A percentile compares a stretch with the other conserved stretches of the same genome.
These are phyloP conservation scores for Rhizopogon salebrosus DNA, from an alignment of 768 basidiomycete species.

Conservation along the genomic window DNA sequence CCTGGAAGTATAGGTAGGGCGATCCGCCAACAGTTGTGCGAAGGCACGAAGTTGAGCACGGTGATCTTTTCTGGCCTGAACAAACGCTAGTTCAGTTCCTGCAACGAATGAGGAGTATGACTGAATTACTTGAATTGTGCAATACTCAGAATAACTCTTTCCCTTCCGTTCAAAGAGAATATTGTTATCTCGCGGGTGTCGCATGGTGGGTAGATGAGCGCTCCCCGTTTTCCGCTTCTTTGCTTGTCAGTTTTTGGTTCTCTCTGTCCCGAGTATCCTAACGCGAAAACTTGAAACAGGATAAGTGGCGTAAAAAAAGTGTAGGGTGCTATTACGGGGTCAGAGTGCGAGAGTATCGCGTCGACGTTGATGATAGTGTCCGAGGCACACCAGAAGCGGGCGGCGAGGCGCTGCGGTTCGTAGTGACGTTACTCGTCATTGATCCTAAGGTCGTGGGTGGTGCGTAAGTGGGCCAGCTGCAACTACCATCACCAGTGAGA, in stretches of 20 bases:
- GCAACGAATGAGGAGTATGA: background rate
- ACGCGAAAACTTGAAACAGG: conserved; percentile 24
- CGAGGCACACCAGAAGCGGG: conserved; percentile 19
- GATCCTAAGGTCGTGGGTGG: conserved; percentile 57
- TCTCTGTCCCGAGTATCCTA: background rate
- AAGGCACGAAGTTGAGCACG: conserved; percentile 72
- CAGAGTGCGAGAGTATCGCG: conserved; percentile 57
- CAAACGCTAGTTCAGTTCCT: background rate
- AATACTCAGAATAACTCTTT: conserved; percentile 73
- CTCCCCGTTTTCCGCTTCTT: conserved; percentile 76
- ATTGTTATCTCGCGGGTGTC: conserved; percentile 69
- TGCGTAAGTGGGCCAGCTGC: conserved; percentile 59
- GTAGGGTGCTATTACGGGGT: conserved; percentile 46
- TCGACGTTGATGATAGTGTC: conserved; percentile 27
- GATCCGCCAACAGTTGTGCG: conserved; percentile 43
- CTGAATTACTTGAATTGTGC: conserved; percentile 82
- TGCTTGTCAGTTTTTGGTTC: conserved; percentile 65
- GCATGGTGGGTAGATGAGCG: conserved; percentile 85
- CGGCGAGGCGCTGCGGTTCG: conserved; percentile 34
- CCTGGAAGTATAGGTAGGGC: conserved; percentile 50
- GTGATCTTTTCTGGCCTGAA: conserved; percentile 89
- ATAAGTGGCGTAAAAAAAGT: conserved; percentile 38
- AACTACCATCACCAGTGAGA: conserved; percentile 42
- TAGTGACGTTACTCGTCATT: conserved; percentile 37
- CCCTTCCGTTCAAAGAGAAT: conserved; percentile 49